Evolutionary conservation across 441 rosid species (phyloP).

Genomic region (Pelargonium citronellum): DNA sequence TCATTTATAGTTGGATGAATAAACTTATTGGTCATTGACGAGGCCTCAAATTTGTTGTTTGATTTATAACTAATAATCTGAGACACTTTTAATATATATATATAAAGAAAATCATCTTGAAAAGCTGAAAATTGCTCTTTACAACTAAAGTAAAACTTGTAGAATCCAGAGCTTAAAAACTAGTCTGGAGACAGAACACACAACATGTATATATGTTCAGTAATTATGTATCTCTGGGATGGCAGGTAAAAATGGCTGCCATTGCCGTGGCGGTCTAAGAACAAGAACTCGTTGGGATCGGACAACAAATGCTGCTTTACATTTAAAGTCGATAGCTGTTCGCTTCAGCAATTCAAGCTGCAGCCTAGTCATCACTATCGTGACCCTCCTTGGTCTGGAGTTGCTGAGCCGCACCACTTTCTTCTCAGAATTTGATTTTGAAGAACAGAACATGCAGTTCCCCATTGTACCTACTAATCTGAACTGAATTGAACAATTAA

Average conservation of each 20-base stretch:
- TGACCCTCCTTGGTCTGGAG: background rate
- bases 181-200: background rate
- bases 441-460: background rate
- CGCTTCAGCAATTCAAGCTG: background rate
- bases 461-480: too few relatives aligned
- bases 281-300: background rate
- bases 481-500: too few relatives aligned
- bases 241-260: background rate
- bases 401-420: too few relatives aligned
- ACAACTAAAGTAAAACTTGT: background rate
- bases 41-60: too few relatives aligned
- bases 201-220: background rate
- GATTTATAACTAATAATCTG: too few relatives aligned
- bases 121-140: too few relatives aligned
- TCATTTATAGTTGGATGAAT: too few relatives aligned
- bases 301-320: background rate
- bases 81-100: too few relatives aligned
- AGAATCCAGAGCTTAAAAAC: background rate
- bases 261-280: background rate
- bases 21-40: too few relatives aligned
- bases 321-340: background rate
- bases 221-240: background rate
- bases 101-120: background rate
- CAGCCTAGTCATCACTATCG: background rate
- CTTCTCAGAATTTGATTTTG: too few relatives aligned